Base-by-base conservation (phyloP, 2,329 filamentous ascomycete species). In the Colletotrichum euphorbiae region DNA sequence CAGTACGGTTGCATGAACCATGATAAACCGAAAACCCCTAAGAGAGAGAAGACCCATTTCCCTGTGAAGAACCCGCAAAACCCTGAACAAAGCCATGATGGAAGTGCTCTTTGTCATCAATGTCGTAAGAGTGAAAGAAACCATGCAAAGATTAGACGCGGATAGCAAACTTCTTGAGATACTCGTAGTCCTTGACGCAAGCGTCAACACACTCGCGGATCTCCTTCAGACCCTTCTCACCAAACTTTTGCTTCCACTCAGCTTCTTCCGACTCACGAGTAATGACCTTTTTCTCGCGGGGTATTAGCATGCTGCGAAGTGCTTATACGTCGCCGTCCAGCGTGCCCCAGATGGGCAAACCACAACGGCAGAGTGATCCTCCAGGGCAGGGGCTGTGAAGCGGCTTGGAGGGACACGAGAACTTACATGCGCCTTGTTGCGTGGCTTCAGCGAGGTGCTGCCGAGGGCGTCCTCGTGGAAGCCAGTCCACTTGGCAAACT, bases 401-500 rank as follows among this genome's bases (percentile, higher is more conserved):
- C 38, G 33, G 28, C 58, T 43, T 38, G 59, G 58, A 57, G 65
- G 46, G 38, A 46, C n/a, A 65, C 36, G 17, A 38, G 4, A 59
- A 79, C 85, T 78, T 79, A 90, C 88, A 77, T 87, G 84, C 28
- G 89, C 86, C 71, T 90, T 85, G 51, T 84, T 83, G 75, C 93
- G 85, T 2, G 92, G 88, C 77, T 90, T 91, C 74, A 99, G 82
- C 70, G 89, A 90, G 42, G 86, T 91, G 76, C 93, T 97, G 72
- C 92, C 85, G 73, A 98, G 93, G 13, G 94, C 96, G 83, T 98
- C 96, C 73, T 98, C 92, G 78, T 98, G 96, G 82, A 97, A 98
- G 11, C 96, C 96, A 73, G 90, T 92, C 96, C 96, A 98, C 83
- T 99, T 98, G 81, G 94, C 93, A 81, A 98, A 98, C 17, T 90